phyloP scores from a whole-genome alignment of 2,329 filamentous ascomycete genomes.

The Clarireedia sp. region DNA sequence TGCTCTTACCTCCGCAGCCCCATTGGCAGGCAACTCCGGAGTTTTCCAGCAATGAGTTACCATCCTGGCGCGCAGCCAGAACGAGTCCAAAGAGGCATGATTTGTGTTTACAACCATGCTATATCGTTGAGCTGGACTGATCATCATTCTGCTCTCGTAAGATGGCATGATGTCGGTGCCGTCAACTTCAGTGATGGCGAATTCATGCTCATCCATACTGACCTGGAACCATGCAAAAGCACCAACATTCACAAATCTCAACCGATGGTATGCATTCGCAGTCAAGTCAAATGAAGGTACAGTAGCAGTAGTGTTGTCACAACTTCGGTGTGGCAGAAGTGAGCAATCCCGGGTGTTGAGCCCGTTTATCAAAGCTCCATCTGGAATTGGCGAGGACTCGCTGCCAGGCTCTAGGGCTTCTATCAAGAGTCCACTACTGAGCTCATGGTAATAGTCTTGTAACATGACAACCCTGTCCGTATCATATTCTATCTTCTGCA shows the following conservation, averaged over 20 bases:
- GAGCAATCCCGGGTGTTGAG: constrained; percentile 36
- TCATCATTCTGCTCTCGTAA: constrained; percentile 51
- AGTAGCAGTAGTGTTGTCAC: constrained; percentile 34
- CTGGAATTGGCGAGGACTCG: constrained; percentile 36
- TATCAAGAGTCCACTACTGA: constrained; percentile 35
- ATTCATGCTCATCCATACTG: constrained; percentile 58
- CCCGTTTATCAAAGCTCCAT: constrained; percentile 41
- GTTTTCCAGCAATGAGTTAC: constrained; percentile 51
- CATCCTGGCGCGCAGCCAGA: constrained; percentile 59
- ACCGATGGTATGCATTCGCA: constrained; percentile 51
- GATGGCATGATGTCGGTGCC: constrained; percentile 56
- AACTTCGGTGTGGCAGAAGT: constrained; percentile 32
- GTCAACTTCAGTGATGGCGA: constrained; percentile 61
- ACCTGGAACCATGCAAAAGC: constrained; percentile 67
- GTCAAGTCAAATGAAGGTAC: constrained; percentile 39
- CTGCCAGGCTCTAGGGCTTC: constrained; percentile 34
- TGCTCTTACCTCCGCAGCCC: constrained; percentile 40
- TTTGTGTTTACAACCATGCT: constrained; percentile 57
- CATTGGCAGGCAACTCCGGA: constrained; percentile 36
- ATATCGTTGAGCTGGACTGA: constrained; percentile 65
- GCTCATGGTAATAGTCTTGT: constrained; percentile 67
- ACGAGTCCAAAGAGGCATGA: constrained; percentile 43
- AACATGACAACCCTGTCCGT: constrained; percentile 57
- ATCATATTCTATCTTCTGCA: constrained; percentile 44
- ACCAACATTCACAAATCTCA: constrained; percentile 63